phyloP scores from a whole-genome alignment of 768 basidiomycete genomes.

The Sarcodon sp. region DNA sequence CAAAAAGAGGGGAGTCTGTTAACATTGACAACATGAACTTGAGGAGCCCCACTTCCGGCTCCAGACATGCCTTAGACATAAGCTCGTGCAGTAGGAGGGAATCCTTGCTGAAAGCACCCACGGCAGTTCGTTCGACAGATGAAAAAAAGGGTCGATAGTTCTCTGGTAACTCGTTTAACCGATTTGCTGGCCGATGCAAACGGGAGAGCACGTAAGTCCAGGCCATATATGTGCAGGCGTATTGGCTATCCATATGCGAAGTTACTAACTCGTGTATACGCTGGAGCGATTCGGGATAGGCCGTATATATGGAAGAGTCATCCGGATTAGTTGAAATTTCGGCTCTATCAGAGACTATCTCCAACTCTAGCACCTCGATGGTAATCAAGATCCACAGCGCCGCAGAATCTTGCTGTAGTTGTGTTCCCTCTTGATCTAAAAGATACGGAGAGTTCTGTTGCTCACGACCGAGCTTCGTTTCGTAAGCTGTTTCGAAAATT shows the following conservation, averaged over 20 bases:
- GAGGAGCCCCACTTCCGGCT: conserved; percentile 49
- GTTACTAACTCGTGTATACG: conserved; percentile 57
- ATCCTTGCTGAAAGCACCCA: conserved; percentile 37
- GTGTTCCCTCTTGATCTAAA: conserved; percentile 61
- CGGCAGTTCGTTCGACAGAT: conserved; percentile 27
- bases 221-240: conserved; percentile 58
- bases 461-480: conserved; percentile 45
- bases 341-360: conserved; percentile 45
- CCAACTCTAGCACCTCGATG: conserved; percentile 71
- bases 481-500: conserved; percentile 54
- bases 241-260: conserved; percentile 46
- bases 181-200: conserved; percentile 30
- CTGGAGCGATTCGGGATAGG: conserved; percentile 50
- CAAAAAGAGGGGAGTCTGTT: conserved; percentile 64
- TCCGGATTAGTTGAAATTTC: conserved; percentile 39
- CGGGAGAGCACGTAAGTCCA: conserved; percentile 80
- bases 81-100: conserved; percentile 38
- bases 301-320: conserved; percentile 39
- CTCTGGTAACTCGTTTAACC: conserved; percentile 37
- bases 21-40: conserved; percentile 40
- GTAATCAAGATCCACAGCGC: conserved; percentile 71
- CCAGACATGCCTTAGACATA: conserved; percentile 49
- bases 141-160: conserved; percentile 45
- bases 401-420: conserved; percentile 53
- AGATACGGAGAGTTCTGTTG: conserved; percentile 56